Percentiles rank a stretch among this genome's conserved stretches.
Evolutionary conservation across 1,284 basidiomycete species (phyloP).

Genomic region (Tremellales sp.): DNA sequence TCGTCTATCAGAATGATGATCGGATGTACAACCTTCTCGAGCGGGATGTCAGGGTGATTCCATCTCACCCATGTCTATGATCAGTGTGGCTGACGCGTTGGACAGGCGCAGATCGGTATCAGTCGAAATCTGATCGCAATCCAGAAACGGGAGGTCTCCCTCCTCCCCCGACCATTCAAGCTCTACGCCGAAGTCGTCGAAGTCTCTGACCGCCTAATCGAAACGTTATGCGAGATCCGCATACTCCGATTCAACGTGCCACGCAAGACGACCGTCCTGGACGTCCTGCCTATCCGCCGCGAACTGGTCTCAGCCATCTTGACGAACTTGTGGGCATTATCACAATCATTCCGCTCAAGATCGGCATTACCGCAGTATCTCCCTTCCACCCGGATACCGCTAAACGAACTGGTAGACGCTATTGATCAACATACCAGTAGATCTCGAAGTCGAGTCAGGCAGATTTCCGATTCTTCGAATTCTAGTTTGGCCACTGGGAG

Average conservation of each 20-base stretch:
- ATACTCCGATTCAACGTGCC: constrained; percentile 46
- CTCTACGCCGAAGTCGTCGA: constrained; percentile 48
- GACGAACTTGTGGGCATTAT: constrained; percentile 49
- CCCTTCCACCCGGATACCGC: constrained; percentile 47
- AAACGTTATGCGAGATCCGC: constrained; percentile 47
- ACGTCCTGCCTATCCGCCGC: constrained; percentile 50
- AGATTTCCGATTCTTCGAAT: constrained; percentile 4
- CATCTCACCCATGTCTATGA: not conserved
- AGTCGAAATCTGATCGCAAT: constrained; percentile 38
- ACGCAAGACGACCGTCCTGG: constrained; percentile 47
- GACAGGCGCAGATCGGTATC: constrained; percentile 14
- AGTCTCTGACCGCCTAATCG: constrained; percentile 43
- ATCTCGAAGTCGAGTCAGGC: constrained; percentile 4
- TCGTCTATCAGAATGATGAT: constrained; percentile 37
- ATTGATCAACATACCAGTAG: constrained; percentile 38
- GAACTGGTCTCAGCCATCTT: constrained; percentile 50
- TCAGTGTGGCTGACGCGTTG: not conserved
- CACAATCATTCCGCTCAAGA: constrained; percentile 49
- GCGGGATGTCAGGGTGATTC: constrained; percentile 21
- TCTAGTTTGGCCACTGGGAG: too few relatives aligned
- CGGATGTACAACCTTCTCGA: constrained; percentile 36
- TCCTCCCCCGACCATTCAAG: constrained; percentile 50
- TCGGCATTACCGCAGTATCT: constrained; percentile 51
- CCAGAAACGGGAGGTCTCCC: constrained; percentile 48
- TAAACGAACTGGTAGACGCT: constrained; percentile 40